Evolutionary conservation across 495 filamentous ascomycete genomes (phyloP).

Genomic region (Xylaria palmicola): DNA sequence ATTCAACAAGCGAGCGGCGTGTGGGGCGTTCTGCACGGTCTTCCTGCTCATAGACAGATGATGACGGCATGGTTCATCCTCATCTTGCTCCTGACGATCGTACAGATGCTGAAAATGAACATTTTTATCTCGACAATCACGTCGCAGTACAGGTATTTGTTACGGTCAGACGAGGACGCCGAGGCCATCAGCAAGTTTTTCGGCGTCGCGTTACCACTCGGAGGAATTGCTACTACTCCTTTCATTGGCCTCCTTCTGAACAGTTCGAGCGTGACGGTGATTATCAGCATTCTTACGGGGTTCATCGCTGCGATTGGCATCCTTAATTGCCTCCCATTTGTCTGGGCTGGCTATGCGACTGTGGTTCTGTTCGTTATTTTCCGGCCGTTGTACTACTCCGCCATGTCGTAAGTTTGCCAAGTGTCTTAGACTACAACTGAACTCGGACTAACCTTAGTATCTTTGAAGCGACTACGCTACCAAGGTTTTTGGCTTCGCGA

Average conservation of each 20-base stretch:
- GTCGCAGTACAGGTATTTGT: conserved; percentile 46
- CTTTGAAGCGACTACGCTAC: conserved; percentile 51
- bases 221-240: conserved; percentile 48
- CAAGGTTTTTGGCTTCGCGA: conserved; percentile 57
- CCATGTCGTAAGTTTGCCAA: conserved; percentile 47
- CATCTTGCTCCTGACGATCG: conserved; percentile 47
- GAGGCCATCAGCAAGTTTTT: conserved; percentile 50
- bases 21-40: conserved; percentile 52
- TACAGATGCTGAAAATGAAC: conserved; percentile 57
- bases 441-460: not conserved
- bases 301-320: conserved; percentile 47
- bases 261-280: conserved; percentile 47
- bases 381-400: conserved; percentile 47
- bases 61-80: conserved; percentile 48
- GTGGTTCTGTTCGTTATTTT: conserved; percentile 32
- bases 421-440: not conserved
- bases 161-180: conserved; percentile 37
- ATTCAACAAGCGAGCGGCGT: conserved; percentile 51
- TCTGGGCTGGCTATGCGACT: conserved; percentile 32
- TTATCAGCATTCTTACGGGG: conserved; percentile 40
- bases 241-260: conserved; percentile 53
- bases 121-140: conserved; percentile 54
- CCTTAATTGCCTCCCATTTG: conserved; percentile 33
- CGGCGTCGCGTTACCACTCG: conserved; percentile 49
- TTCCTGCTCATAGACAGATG: conserved; percentile 47